Evolutionary conservation across 257 asterid genomes (phyloP), one percentile per base, ranked within the genome.

Genomic region (Perilla frutescens): DNA sequence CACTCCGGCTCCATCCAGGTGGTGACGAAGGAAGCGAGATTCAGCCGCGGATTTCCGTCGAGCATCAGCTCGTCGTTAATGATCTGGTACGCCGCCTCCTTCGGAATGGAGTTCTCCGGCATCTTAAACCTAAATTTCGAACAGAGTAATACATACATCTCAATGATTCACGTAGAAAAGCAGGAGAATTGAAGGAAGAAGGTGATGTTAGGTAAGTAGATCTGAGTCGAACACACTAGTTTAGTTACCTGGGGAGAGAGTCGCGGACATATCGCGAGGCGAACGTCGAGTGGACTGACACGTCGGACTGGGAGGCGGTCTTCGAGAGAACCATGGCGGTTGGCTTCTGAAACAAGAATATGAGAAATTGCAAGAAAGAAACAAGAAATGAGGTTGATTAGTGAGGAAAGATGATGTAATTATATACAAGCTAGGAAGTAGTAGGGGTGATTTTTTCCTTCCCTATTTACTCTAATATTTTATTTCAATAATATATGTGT

Each of bases 1-100:
- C 97, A 90, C 82, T 90, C 97, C 8, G 96, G 96, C 59, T 90
- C 96, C 96, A 90, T 88, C 96, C 96, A 90, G 2, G 96, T 90
- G 5, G 97, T 90, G 5, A 90, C 97, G 62, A 90, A 91, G 0
- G 97, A 91, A 0, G 97, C 97, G 47, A 91, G 71, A 29, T 91
- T 91, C 64, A 91, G 68, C 87, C 97, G 71, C n/a, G 97, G 97
- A 39, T 91, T 91, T 31, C 97, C 96, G 51, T 91, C 97, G 71
- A 91, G 73, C 96, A 91, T 91, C 3, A 89, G 91, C 70, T 91
- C 97, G 31, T 91, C 97, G 87, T 83, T 89, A 31, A 91, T 91
- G 58, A 91, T 91, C 82, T 89, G 97, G 66, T 49, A 91, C 1
- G 97, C 97, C 0, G 97, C 97, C 41, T 91, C 97, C 60, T 91